Evolutionary conservation across 225 moss, liverwort and hornwort genomes (phyloP).

Genomic region (Marchantia paleacea): DNA sequence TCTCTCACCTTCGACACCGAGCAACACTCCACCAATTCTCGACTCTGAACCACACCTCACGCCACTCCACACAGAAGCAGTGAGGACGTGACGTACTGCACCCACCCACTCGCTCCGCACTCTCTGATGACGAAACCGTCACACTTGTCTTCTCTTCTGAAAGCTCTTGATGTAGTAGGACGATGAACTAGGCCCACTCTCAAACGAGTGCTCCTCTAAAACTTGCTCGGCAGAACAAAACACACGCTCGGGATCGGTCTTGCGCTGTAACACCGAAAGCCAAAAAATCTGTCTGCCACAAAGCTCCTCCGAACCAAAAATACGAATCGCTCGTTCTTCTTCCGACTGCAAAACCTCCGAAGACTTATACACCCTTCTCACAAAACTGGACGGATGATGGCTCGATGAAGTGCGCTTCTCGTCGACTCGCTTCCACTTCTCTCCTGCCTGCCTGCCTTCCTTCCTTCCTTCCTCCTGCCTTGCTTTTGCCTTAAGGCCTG

Average conservation of each 20-base stretch:
- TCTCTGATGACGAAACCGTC: not conserved
- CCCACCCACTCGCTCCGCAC: not conserved
- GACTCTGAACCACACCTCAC: not conserved
- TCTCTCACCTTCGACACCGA: not conserved
- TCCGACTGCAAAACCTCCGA: not conserved
- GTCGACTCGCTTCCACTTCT: not conserved
- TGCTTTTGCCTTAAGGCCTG: not conserved
- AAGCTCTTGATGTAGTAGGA: not conserved
- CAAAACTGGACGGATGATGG: not conserved
- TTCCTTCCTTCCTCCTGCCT: not conserved
- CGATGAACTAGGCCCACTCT: not conserved
- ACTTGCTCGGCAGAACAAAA: not conserved
- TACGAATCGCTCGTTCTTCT: not conserved
- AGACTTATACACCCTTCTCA: not conserved
- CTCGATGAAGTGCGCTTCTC: not conserved
- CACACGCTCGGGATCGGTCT: not conserved
- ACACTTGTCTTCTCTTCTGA: not conserved
- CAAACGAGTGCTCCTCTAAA: not conserved
- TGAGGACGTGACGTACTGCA: not conserved
- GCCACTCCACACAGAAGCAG: not conserved
- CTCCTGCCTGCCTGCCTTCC: not conserved
- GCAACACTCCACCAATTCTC: not conserved
- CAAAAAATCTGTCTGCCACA: not conserved
- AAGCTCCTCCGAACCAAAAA: not conserved
- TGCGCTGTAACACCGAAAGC: not conserved